Evolutionary conservation across 352 stramenopile species (phyloP).

Genomic region (Globisporangium echinulatum): DNA sequence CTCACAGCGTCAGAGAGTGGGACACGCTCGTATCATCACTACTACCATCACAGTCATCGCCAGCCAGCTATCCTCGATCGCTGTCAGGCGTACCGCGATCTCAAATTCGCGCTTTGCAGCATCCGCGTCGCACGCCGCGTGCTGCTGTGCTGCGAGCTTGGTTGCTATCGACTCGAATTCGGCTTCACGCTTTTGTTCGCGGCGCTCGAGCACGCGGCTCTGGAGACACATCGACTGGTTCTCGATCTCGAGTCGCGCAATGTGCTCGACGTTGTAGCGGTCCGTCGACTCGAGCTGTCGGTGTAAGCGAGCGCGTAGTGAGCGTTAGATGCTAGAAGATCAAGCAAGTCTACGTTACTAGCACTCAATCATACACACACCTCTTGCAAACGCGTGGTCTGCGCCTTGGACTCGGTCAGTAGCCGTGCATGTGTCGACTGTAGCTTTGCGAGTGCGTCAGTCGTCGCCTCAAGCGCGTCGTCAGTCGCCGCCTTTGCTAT

Average conservation of each 20-base stretch:
- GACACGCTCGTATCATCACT: too few species aligned
- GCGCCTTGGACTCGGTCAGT: conserved; percentile 12
- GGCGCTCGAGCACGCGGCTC: conserved; percentile 16
- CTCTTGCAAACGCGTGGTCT: conserved; percentile 24
- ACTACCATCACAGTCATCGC: too few species aligned
- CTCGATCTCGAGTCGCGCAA: conserved; percentile 32
- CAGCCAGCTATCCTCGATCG: background rate
- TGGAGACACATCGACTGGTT: conserved; percentile 32
- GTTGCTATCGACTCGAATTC: conserved; percentile 16
- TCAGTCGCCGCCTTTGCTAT: conserved; percentile 13
- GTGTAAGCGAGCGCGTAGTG: background rate
- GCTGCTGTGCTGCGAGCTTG: conserved; percentile 13
- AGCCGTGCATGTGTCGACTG: conserved; percentile 11
- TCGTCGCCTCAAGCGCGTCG: conserved; percentile 19
- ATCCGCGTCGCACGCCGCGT: conserved; percentile 7
- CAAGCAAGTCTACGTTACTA: background rate
- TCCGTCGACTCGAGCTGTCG: conserved; percentile 20
- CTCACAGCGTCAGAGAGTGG: background rate
- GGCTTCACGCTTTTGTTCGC: conserved; percentile 15
- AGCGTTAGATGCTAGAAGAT: too few species aligned
- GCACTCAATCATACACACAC: background rate
- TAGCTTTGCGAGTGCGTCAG: conserved; percentile 6
- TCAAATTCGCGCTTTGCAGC: conserved; percentile 15
- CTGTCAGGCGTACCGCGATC: conserved; percentile 12
- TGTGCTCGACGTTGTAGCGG: conserved; percentile 30